Conservation (phyloP, 2,329 filamentous ascomycete species). For the Nothopassalora personata region DNA sequence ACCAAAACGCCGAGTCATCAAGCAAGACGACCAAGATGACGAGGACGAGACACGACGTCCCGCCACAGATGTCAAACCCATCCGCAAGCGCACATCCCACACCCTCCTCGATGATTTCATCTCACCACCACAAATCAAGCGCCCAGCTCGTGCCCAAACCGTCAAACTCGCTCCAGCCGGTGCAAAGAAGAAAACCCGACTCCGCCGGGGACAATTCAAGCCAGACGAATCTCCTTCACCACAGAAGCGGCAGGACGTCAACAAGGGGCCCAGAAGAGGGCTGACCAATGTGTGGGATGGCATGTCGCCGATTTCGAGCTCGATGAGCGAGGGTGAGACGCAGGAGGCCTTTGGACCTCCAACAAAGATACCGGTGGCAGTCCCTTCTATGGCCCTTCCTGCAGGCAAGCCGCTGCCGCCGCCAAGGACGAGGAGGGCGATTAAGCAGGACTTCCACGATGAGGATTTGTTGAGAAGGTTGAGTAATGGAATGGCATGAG, state of each 20-base stretch:
- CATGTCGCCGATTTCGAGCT: neutral
- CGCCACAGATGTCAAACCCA: neutral
- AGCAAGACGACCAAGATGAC: slow-evolving; percentile 2
- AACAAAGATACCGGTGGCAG: no score
- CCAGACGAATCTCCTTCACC: neutral
- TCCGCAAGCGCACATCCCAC: slow-evolving; percentile 5
- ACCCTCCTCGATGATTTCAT: neutral
- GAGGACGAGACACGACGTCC: neutral
- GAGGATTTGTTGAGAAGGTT: neutral
- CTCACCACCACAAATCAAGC: neutral
- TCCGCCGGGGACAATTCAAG: neutral
- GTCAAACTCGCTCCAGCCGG: neutral
- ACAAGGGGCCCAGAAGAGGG: neutral
- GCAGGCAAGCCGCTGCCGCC: neutral
- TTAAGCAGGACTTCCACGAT: neutral
- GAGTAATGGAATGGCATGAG: neutral
- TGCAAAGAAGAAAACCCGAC: neutral
- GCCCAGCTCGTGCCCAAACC: neutral
- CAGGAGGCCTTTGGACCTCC: neutral
- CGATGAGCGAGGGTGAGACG: neutral
- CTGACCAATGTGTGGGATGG: neutral
- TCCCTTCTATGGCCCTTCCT: no score
- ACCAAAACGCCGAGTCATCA: slow-evolving; percentile 2
- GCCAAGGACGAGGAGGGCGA: neutral
- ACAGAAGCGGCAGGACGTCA: neutral